Evolutionary conservation across 495 filamentous ascomycete genomes (phyloP).

Genomic region (Daldinia loculata): DNA sequence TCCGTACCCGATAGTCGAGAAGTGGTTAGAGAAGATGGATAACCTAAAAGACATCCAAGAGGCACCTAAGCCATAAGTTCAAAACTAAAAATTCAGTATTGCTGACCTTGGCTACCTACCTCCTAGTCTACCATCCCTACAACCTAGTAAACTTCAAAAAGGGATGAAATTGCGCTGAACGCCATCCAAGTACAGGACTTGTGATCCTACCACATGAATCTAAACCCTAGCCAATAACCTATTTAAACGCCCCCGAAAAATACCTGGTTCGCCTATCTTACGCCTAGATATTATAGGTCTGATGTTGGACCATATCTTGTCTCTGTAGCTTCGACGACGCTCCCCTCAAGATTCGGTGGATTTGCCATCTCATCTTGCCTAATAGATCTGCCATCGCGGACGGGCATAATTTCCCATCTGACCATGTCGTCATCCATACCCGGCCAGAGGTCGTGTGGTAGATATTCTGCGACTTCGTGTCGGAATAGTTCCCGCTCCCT

Average conservation of each 20-base stretch:
- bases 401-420: conserved; percentile 55
- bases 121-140: not conserved
- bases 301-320: conserved; percentile 17
- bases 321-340: conserved; percentile 38
- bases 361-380: conserved; percentile 13
- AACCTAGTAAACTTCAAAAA: conserved; percentile 5
- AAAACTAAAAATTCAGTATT: not conserved
- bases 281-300: conserved; percentile 11
- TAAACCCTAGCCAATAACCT: conserved; percentile 7
- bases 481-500: conserved; percentile 80
- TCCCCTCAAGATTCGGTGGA: conserved; percentile 37
- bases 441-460: conserved; percentile 88
- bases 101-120: conserved; percentile 10
- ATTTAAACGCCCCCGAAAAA: conserved; percentile 9
- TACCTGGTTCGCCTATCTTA: not conserved
- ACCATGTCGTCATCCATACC: conserved; percentile 59
- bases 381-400: conserved; percentile 37
- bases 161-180: conserved; percentile 5
- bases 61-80: conserved; percentile 3
- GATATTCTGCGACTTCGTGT: conserved; percentile 80
- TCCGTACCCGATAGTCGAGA: conserved; percentile 45
- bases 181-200: conserved; percentile 8
- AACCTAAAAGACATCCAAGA: not conserved
- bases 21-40: conserved; percentile 18
- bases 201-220: conserved; percentile 4